Percentiles rank a stretch among this genome's conserved stretches.
Conservation (phyloP, 768 basidiomycete genomes). For the Phaeotremella fagi region DNA sequence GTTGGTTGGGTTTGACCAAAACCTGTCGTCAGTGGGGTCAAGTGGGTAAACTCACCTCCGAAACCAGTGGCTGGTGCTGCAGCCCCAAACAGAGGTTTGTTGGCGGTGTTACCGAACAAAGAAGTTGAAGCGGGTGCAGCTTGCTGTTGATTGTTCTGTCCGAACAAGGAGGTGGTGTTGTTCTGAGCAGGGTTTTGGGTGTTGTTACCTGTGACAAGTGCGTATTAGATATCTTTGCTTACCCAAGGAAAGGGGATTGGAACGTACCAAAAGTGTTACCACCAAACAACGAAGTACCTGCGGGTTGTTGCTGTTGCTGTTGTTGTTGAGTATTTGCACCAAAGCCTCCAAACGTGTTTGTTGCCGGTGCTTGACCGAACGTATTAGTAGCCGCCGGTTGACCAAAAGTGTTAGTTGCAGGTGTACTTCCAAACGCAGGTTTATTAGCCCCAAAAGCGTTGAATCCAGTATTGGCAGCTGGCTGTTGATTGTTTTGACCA, state of each 20-base stretch:
- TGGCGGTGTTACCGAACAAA: conserved; percentile 24
- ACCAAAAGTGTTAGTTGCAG: conserved; percentile 32
- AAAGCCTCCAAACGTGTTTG: conserved; percentile 32
- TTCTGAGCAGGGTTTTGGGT: conserved; percentile 13
- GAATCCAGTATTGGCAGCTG: background rate
- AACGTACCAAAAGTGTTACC: conserved; percentile 17
- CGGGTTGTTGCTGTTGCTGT: conserved; percentile 38
- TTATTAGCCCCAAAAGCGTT: conserved; percentile 4
- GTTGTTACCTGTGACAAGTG: too few species aligned
- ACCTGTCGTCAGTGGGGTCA: conserved; percentile 6
- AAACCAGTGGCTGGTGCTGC: conserved; percentile 17
- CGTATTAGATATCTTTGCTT: too few species aligned
- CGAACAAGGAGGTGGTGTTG: conserved; percentile 37
- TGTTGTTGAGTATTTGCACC: conserved; percentile 35
- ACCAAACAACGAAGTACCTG: conserved; percentile 40
- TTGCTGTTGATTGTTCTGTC: conserved; percentile 26
- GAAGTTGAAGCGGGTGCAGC: conserved; percentile 36
- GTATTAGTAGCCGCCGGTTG: conserved; percentile 28
- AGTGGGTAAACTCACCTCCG: conserved; percentile 1
- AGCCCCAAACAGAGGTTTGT: conserved; percentile 25
- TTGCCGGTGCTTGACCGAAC: conserved; percentile 47
- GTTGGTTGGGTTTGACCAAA: conserved; percentile 22
- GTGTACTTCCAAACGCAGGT: conserved; percentile 2
- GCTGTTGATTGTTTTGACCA: background rate
- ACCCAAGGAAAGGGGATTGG: too few species aligned